These are phyloP conservation scores for Aspergillus campestris DNA, from an alignment of 495 filamentous ascomycete species.

Conservation along the genomic window DNA sequence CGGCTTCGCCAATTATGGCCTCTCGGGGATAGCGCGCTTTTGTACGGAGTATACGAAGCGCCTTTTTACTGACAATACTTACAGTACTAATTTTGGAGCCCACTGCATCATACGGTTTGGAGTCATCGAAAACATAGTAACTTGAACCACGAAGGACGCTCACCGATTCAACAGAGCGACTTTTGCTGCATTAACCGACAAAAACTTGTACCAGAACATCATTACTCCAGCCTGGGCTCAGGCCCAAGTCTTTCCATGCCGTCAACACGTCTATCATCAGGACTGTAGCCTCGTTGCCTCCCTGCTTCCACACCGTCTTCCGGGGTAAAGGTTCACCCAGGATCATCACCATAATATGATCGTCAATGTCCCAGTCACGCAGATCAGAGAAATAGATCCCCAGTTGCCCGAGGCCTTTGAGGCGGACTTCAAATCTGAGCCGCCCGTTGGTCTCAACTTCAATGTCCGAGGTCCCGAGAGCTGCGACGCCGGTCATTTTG, in stretches of 20 bases:
- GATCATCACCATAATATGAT: constrained; percentile 70
- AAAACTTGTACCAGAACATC: constrained; percentile 69
- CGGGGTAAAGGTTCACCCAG: constrained; percentile 58
- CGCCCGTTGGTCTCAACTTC: constrained; percentile 48
- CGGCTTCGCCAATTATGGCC: too few species aligned
- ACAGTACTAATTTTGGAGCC: too few species aligned
- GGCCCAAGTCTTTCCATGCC: constrained; percentile 70
- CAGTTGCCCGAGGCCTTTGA: constrained; percentile 77
- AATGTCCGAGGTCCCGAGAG: constrained; percentile 53
- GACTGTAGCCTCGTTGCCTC: constrained; percentile 42
- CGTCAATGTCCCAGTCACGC: constrained; percentile 45
- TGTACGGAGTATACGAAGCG: too few species aligned
- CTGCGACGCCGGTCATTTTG: constrained; percentile 86
- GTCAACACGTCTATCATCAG: constrained; percentile 67
- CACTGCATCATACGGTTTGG: too few species aligned
- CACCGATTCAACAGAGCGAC: too few species aligned
- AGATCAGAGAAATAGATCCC: constrained; percentile 66
- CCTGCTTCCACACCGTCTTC: constrained; percentile 54
- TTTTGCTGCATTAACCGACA: constrained; percentile 15
- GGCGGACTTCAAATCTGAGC: constrained; percentile 50
- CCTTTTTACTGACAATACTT: too few species aligned
- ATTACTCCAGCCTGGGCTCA: constrained; percentile 73
- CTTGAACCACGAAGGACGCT: background rate
- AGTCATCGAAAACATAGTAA: background rate
- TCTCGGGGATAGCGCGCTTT: too few species aligned